A percentile compares a stretch with the other conserved stretches of the same genome.
Evolutionary conservation across 1,139 yeast species (phyloP).

Genomic region (Meyerozyma guilliermondii): DNA sequence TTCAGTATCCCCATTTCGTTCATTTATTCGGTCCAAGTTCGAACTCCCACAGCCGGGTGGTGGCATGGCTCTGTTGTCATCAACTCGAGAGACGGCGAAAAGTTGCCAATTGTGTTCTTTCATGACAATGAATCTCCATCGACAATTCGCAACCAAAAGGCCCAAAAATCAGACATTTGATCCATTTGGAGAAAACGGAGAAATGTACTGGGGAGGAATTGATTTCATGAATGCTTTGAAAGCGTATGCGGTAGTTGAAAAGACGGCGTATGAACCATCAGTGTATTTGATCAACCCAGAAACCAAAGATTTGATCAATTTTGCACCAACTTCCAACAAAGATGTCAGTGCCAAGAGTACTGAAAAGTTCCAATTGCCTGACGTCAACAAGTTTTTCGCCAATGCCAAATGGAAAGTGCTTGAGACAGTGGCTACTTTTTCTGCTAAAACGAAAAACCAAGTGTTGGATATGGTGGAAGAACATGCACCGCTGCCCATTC

Average conservation of each 20-base stretch:
- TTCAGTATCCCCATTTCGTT: slow-evolving; percentile 57
- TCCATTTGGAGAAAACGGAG: slow-evolving; percentile 63
- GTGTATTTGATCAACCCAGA: slow-evolving; percentile 78
- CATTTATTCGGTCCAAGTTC: slow-evolving; percentile 72
- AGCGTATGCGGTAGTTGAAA: slow-evolving; percentile 55
- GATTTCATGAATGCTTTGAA: slow-evolving; percentile 59
- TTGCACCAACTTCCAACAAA: slow-evolving; percentile 53
- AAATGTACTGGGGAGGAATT: slow-evolving; percentile 87
- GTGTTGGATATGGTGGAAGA: slow-evolving; percentile 57
- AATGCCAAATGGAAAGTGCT: slow-evolving; percentile 82
- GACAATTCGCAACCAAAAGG: slow-evolving; percentile 55
- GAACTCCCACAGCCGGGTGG: slow-evolving; percentile 81
- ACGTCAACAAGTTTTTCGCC: slow-evolving; percentile 45
- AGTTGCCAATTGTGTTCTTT: slow-evolving; percentile 78
- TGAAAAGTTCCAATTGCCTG: slow-evolving; percentile 25
- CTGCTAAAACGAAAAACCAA: slow-evolving; percentile 62
- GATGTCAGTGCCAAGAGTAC: slow-evolving; percentile 11
- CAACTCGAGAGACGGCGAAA: slow-evolving; percentile 65
- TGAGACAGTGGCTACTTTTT: slow-evolving; percentile 78
- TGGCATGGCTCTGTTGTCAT: slow-evolving; percentile 87
- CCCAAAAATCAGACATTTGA: slow-evolving; percentile 63
- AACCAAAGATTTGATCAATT: slow-evolving; percentile 69
- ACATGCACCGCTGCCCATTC: slow-evolving; percentile 61
- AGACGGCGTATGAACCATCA: slow-evolving; percentile 66
- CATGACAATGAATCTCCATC: slow-evolving; percentile 87